Conservation (phyloP, 1,139 yeast species). For the Pichia kudriavzevii region DNA sequence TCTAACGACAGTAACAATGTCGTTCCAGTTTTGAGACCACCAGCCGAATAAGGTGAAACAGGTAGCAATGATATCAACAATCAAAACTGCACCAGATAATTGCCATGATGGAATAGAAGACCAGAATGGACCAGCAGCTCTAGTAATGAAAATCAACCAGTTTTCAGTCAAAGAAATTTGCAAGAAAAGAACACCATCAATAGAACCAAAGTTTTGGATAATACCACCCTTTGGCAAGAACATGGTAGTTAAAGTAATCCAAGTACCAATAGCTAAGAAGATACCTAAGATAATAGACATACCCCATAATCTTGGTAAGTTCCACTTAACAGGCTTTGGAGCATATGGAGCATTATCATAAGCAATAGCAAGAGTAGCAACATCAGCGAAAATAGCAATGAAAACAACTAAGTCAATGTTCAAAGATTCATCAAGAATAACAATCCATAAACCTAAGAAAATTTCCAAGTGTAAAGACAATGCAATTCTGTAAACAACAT, state of each 20-base stretch:
- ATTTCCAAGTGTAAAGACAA: conserved; percentile 86
- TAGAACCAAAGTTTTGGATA: conserved; percentile 87
- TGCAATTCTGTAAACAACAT: conserved; percentile 95
- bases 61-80: conserved; percentile 83
- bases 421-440: conserved; percentile 76
- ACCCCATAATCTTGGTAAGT: conserved; percentile 96
- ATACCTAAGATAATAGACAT: conserved; percentile 81
- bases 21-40: conserved; percentile 98
- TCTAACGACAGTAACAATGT: conserved; percentile 88
- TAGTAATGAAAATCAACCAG: conserved; percentile 92
- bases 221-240: conserved; percentile 84
- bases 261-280: conserved; percentile 79
- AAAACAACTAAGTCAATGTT: conserved; percentile 84
- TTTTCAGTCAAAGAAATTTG: conserved; percentile 90
- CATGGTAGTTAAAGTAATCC: conserved; percentile 91
- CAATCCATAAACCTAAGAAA: conserved; percentile 91
- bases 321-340: conserved; percentile 97
- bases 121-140: conserved; percentile 97
- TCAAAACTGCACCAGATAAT: conserved; percentile 85
- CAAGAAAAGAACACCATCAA: conserved; percentile 87
- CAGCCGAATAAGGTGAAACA: conserved; percentile 92
- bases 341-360: conserved; percentile 97
- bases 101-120: conserved; percentile 90
- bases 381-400: conserved; percentile 93
- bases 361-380: conserved; percentile 92